phyloP scores from a whole-genome alignment of 192 early-diverging fungal genomes.

The Umbelopsis ramanniana region DNA sequence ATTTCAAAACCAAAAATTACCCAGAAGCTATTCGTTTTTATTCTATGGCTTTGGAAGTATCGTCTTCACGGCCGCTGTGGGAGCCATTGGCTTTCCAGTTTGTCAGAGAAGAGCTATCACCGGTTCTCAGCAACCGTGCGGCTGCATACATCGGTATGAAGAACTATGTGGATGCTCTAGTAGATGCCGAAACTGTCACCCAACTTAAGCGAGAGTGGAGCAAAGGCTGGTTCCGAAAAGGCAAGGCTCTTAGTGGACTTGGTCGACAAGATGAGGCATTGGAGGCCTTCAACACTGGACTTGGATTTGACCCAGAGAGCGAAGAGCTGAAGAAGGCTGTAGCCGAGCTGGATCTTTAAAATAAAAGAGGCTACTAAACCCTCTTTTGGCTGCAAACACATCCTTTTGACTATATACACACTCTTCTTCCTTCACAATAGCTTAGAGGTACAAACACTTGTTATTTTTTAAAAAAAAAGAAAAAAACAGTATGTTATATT shows the following conservation, averaged over 20 bases:
- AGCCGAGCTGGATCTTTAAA: conserved; percentile 54
- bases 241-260: conserved; percentile 85
- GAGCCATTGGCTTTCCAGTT: conserved; percentile 65
- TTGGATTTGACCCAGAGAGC: conserved; percentile 74
- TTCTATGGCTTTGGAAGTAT: conserved; percentile 84
- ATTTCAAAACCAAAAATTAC: conserved; percentile 82
- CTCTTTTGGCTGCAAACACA: no score
- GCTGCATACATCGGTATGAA: conserved; percentile 67
- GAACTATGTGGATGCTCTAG: conserved; percentile 70
- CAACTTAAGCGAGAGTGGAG: conserved; percentile 71
- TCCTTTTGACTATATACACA: no score
- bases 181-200: conserved; percentile 71
- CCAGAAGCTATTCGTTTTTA: conserved; percentile 85
- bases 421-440: no score
- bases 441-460: background rate
- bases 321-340: conserved; percentile 79
- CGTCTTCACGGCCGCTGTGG: conserved; percentile 75
- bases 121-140: conserved; percentile 68
- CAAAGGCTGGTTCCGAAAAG: conserved; percentile 79
- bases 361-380: background rate
- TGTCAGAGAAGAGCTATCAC: conserved; percentile 65
- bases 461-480: background rate
- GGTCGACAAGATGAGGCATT: conserved; percentile 79
- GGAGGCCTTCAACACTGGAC: conserved; percentile 80
- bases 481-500: background rate